Evolutionary conservation across 78 protist species (phyloP).

Genomic region (Chrysochromulina parva): DNA sequence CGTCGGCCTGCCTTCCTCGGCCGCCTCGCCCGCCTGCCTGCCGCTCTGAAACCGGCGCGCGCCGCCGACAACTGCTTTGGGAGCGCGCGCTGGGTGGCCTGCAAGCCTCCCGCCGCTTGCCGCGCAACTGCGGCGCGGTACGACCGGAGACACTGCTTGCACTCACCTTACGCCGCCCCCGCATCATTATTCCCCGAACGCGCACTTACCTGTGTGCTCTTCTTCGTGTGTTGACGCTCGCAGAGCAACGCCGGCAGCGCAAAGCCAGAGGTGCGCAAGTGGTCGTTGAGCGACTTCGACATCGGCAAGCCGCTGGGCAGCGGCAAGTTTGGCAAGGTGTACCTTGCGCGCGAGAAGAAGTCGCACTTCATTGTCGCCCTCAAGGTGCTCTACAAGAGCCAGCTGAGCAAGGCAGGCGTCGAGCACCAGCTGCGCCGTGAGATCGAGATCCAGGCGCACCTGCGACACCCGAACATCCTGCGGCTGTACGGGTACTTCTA

Average conservation of each 20-base stretch:
- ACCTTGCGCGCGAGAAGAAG: constrained; percentile 90
- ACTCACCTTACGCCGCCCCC: too few species aligned
- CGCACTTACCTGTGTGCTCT: too few species aligned
- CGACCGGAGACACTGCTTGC: too few species aligned
- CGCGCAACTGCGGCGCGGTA: too few species aligned
- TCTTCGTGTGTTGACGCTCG: too few species aligned
- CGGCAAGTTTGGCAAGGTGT: constrained; percentile 95
- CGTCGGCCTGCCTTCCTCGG: too few species aligned
- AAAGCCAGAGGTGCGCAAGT: not conserved
- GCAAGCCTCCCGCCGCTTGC: too few species aligned
- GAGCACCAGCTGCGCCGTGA: constrained; percentile 94
- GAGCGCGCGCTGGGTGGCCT: too few species aligned
- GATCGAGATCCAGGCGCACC: constrained; percentile 90
- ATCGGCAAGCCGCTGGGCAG: constrained; percentile 90
- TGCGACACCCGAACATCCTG: constrained; percentile 90
- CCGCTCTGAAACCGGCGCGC: too few species aligned
- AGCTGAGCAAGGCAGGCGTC: constrained; percentile 68
- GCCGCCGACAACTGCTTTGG: too few species aligned
- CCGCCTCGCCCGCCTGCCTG: too few species aligned
- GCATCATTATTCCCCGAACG: too few species aligned
- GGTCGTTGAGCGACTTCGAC: constrained; percentile 68
- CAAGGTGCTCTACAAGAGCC: constrained; percentile 88
- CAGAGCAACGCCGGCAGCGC: not conserved
- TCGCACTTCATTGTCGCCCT: constrained; percentile 90
- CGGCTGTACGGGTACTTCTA: constrained; percentile 93